Evolutionary conservation across 2,329 filamentous ascomycete species (phyloP), one percentile per base, ranked within the genome.

Genomic region (Fusarium gaditjirri): DNA sequence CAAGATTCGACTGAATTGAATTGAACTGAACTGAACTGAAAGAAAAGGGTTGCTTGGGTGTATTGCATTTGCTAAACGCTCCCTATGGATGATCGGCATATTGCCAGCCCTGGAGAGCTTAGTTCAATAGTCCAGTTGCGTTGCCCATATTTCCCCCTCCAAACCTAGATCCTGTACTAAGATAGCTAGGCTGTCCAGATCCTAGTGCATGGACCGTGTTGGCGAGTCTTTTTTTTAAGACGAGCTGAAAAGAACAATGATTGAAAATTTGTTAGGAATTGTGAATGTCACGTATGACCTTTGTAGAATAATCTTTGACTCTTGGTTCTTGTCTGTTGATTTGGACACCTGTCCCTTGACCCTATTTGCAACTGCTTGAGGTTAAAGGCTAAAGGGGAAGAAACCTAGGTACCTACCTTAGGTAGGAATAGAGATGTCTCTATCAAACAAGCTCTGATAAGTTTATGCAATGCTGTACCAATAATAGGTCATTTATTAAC

Each of bases 141-240:
- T 29, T 42, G 17, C 38, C 43, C 39, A 56, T 49, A 19, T 31
- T 27, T 36, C 12, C 38, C 55, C 68, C 58, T 53, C 44, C 35
- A 43, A 31, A 19, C 35, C 52, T 43, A 47, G 35, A n/a, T n/a
- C 25, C 44, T 47, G 27, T 33, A 23, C 46, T 50, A 33, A 57
- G 19, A 33, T 52, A 23, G 23, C 16, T 23, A 41, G 23, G 43
- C 21, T 17, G 54, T 53, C 35, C 49, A 36, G 43, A 31, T 33
- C 44, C 46, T n/a, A 38, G 56, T 33, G 67, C 53, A 60, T 57
- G 39, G 52, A 55, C 38, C 65, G 23, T 53, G 46, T 56, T 47
- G 54, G 49, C 25, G 19, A 35, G 49, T 31, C 56, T 54, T 44
- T 53, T n/a, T n/a, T n/a, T 7, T n/a, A n/a, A 12, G 27, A 44